Evolutionary conservation across 2,329 filamentous ascomycete genomes (phyloP).

Genomic region (Fusarium burgessii): DNA sequence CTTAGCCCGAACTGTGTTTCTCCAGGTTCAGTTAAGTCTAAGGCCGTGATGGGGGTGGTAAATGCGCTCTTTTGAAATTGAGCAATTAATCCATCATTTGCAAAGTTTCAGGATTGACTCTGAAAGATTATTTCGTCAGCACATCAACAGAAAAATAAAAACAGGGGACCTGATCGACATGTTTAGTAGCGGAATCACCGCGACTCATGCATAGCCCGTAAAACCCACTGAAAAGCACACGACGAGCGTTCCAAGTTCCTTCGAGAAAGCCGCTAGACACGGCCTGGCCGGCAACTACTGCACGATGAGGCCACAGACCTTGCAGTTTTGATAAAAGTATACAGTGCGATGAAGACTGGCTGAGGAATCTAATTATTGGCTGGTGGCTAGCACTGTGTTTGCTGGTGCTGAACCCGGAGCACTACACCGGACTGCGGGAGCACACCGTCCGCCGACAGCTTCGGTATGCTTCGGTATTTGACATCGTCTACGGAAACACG

Average conservation of each 20-base stretch:
- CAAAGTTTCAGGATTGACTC: background rate
- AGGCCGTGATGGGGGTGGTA: conserved; percentile 10
- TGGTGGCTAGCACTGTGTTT: conserved; percentile 34
- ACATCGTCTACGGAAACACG: conserved; percentile 13
- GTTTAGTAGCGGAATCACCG: conserved; percentile 9
- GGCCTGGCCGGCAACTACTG: conserved; percentile 47
- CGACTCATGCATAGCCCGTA: conserved; percentile 26
- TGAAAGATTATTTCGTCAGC: background rate
- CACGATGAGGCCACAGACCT: conserved; percentile 41
- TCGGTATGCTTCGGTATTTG: conserved; percentile 20
- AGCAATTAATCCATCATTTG: conserved; percentile 12
- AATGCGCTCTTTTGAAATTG: conserved; percentile 26
- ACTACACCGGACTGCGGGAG: conserved; percentile 7
- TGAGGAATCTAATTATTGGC: background rate
- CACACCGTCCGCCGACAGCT: conserved; percentile 1
- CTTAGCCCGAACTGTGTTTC: conserved; percentile 34
- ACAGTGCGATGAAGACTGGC: conserved; percentile 32
- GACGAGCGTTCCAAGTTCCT: conserved; percentile 34
- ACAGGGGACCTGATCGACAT: conserved; percentile 9
- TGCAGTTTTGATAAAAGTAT: conserved; percentile 21
- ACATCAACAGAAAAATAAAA: background rate
- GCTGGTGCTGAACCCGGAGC: conserved; percentile 7
- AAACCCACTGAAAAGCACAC: conserved; percentile 36
- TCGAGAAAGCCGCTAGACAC: conserved; percentile 44
- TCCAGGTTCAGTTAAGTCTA: conserved; percentile 41